Conservation (phyloP, 164 flowering plant species). For the Liquidambar formosana region DNA sequence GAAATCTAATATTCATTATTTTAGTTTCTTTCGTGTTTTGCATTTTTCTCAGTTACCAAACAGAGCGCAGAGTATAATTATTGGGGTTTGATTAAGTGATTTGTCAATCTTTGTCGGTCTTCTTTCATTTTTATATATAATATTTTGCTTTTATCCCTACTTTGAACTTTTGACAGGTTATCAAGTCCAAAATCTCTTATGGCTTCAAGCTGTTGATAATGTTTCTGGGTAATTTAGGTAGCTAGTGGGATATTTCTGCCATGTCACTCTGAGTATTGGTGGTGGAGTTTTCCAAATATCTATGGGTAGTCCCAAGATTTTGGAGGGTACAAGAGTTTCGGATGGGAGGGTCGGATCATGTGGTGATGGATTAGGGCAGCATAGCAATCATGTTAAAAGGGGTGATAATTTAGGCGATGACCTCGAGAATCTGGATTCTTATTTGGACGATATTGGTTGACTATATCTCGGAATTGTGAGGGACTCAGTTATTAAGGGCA, state of each 20-base stretch:
- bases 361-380: conserved; percentile 18
- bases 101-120: not conserved
- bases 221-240: not conserved
- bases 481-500: conserved; percentile 74
- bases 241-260: not conserved
- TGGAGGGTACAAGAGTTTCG: conserved; percentile 14
- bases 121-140: too few relatives aligned
- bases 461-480: conserved; percentile 81
- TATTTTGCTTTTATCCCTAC: not conserved
- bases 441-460: conserved; percentile 67
- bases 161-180: not conserved
- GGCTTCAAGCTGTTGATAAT: not conserved
- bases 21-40: not conserved
- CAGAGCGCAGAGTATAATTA: not conserved
- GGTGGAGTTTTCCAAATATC: not conserved
- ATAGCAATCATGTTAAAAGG: conserved; percentile 22
- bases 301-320: conserved; percentile 18
- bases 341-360: conserved; percentile 8
- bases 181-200: not conserved
- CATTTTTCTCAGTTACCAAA: not conserved
- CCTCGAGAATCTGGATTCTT: conserved; percentile 70
- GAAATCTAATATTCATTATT: not conserved
- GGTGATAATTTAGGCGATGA: conserved; percentile 36
- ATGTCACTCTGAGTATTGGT: too few relatives aligned
- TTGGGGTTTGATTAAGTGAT: not conserved